These are phyloP conservation scores for Moricandia moricandioides DNA, from an alignment of 345 rosid genomes.

Conservation along the genomic window DNA sequence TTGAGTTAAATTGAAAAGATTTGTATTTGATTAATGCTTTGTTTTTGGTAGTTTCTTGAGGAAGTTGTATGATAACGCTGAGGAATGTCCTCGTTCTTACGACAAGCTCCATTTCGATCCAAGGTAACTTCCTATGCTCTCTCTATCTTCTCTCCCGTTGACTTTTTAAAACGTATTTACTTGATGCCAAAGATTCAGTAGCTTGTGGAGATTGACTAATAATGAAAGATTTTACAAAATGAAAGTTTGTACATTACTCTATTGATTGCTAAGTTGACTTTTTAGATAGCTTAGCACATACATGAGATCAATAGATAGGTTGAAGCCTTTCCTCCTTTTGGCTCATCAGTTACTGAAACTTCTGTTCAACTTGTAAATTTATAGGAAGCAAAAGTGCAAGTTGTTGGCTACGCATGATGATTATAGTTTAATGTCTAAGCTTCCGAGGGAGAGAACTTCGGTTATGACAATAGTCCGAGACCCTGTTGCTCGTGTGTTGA, in stretches of 20 bases:
- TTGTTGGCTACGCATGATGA: constrained; percentile 93
- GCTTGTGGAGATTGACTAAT: background rate
- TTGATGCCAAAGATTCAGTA: background rate
- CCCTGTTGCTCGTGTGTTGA: constrained; percentile 84
- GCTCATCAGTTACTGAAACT: background rate
- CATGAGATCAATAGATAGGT: background rate
- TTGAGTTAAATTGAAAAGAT: background rate
- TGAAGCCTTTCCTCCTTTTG: background rate
- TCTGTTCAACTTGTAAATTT: constrained; percentile 1
- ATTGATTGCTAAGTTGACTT: constrained; percentile 9
- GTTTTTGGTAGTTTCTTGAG: constrained; percentile 70
- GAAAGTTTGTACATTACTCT: background rate
- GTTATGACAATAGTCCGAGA: constrained; percentile 87
- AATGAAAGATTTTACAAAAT: background rate
- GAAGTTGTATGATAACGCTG: constrained; percentile 59
- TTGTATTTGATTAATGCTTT: constrained; percentile 12
- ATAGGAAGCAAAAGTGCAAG: constrained; percentile 75
- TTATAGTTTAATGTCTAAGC: constrained; percentile 85
- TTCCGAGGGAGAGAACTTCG: constrained; percentile 78
- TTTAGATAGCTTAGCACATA: constrained; percentile 5
- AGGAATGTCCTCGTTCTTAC: constrained; percentile 94
- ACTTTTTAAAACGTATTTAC: background rate
- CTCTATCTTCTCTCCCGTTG: background rate
- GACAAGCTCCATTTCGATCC: constrained; percentile 92
- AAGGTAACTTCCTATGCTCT: constrained; percentile 45